phyloP scores from a whole-genome alignment of 768 basidiomycete species.

The Tylopilus felleus region DNA sequence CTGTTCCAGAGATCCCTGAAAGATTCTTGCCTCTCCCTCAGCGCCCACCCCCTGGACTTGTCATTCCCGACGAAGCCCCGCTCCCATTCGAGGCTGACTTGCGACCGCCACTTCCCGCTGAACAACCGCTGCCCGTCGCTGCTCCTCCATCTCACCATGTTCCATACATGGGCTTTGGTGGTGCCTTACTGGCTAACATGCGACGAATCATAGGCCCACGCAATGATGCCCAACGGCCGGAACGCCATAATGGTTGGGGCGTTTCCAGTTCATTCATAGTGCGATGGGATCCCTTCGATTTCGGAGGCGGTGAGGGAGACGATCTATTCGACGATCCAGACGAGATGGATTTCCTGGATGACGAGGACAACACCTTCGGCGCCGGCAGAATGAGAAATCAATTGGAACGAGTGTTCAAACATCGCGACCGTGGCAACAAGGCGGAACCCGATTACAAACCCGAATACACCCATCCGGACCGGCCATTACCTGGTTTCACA shows the following conservation, averaged over 20 bases:
- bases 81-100: conserved; percentile 48
- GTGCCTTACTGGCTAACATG: conserved; percentile 51
- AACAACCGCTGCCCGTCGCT: conserved; percentile 30
- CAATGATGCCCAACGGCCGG: conserved; percentile 8
- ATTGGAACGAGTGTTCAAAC: conserved; percentile 25
- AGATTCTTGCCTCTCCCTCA: conserved; percentile 40
- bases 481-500: conserved; percentile 60
- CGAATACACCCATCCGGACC: conserved; percentile 62
- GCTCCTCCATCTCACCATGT: conserved; percentile 52
- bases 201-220: conserved; percentile 26
- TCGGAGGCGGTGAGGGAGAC: conserved; percentile 12
- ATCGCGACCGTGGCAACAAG: conserved; percentile 10
- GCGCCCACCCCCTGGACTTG: conserved; percentile 38
- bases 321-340: conserved; percentile 15
- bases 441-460: conserved; percentile 46
- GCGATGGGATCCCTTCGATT: conserved; percentile 30
- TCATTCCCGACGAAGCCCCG: conserved; percentile 50
- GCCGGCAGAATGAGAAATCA: conserved; percentile 17
- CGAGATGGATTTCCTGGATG: conserved; percentile 17
- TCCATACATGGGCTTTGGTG: conserved; percentile 64
- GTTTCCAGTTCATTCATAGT: conserved; percentile 27
- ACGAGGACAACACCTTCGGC: conserved; percentile 7
- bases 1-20: conserved; percentile 50
- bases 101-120: conserved; percentile 17
- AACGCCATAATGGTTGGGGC: conserved; percentile 20